phyloP scores from a whole-genome alignment of 345 rosid genomes.

The Carallia brachiata region DNA sequence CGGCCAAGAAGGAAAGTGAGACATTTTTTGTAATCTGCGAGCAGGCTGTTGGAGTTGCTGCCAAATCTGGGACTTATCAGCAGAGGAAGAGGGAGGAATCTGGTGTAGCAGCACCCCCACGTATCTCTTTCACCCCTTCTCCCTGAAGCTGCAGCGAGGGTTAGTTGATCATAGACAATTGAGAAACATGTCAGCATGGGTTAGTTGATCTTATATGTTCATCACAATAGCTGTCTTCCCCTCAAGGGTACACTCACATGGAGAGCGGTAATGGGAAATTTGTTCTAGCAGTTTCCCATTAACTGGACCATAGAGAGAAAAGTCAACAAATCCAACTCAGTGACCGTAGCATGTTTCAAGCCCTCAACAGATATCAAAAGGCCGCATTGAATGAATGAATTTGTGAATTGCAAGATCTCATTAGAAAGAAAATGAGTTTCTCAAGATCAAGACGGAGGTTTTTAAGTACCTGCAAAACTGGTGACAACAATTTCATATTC shows the following conservation, averaged over 20 bases:
- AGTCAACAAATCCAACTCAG: not conserved
- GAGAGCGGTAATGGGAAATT: not conserved
- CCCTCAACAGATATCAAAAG: slow-evolving; percentile 9
- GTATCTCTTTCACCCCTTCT: too few species aligned
- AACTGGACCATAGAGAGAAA: not conserved
- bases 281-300: slow-evolving; percentile 5
- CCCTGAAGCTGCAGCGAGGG: too few species aligned
- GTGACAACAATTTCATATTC: slow-evolving; percentile 89
- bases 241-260: slow-evolving; percentile 14
- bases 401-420: too few species aligned
- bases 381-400: too few species aligned
- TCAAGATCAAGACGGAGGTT: not conserved
- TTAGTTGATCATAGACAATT: not conserved
- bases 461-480: slow-evolving; percentile 65
- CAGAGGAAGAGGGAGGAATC: too few species aligned
- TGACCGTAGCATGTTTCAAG: not conserved
- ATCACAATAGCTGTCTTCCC: slow-evolving; percentile 7
- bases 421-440: too few species aligned
- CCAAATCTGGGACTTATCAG: too few species aligned
- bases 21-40: too few species aligned
- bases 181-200: not conserved
- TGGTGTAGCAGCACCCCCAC: too few species aligned
- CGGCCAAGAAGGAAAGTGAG: too few species aligned
- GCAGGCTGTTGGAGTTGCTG: too few species aligned
- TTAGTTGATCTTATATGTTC: not conserved